Conservation (phyloP, 1,139 yeast species). For the Diutina catenulata region DNA sequence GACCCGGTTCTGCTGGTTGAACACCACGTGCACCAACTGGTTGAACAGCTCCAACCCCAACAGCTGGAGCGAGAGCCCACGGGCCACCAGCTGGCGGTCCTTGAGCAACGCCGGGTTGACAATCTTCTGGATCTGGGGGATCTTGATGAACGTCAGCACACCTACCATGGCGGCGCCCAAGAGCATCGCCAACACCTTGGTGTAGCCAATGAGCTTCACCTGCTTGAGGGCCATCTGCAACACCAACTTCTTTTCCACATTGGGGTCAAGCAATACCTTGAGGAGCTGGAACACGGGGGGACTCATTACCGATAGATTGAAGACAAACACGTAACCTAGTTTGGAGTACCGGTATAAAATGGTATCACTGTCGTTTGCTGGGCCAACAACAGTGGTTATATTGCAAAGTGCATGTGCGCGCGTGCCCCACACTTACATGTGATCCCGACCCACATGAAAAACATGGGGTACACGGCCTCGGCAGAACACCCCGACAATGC, state of each 20-base stretch:
- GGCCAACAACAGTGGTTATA: too few relatives aligned
- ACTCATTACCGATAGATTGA: slow-evolving; percentile 1
- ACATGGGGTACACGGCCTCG: too few relatives aligned
- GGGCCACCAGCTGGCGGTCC: slow-evolving; percentile 21
- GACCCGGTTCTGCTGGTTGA: slow-evolving; percentile 24
- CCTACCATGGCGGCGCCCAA: slow-evolving; percentile 28
- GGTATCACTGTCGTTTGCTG: too few relatives aligned
- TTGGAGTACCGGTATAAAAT: too few relatives aligned
- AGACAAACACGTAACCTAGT: neutral
- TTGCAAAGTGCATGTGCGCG: too few relatives aligned
- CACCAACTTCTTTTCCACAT: slow-evolving; percentile 26
- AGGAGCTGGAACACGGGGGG: slow-evolving; percentile 11
- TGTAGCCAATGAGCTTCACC: slow-evolving; percentile 25
- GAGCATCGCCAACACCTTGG: slow-evolving; percentile 22
- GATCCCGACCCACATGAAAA: too few relatives aligned
- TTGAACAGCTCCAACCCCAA: slow-evolving; percentile 27
- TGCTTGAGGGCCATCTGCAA: slow-evolving; percentile 29
- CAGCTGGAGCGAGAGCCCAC: slow-evolving; percentile 28
- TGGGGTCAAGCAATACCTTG: slow-evolving; percentile 27
- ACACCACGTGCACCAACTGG: slow-evolving; percentile 29
- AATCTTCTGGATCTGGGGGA: slow-evolving; percentile 33
- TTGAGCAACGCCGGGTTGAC: slow-evolving; percentile 17
- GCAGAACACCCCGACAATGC: too few relatives aligned
- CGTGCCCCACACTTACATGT: too few relatives aligned
- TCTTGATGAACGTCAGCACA: slow-evolving; percentile 27